phyloP scores from a whole-genome alignment of 1,284 basidiomycete genomes.

The Papiliotrema nemorosa region DNA sequence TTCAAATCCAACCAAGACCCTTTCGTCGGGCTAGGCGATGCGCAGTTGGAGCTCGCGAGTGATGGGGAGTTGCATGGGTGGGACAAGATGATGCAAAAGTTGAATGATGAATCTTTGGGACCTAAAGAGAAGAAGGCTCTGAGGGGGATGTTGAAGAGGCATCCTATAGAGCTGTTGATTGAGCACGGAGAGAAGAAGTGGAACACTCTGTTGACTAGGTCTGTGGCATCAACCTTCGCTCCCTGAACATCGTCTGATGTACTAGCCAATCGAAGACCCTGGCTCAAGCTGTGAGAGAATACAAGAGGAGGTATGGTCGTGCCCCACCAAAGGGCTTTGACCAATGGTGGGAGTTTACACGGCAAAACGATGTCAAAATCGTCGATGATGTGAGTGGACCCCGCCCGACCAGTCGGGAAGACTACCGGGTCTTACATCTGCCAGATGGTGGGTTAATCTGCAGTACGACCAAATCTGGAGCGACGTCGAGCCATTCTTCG shows the following conservation, averaged over 20 bases:
- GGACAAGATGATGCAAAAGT: not conserved
- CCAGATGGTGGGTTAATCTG: not conserved
- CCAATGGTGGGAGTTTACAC: constrained; percentile 43
- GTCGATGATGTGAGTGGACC: constrained; percentile 45
- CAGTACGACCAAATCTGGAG: constrained; percentile 48
- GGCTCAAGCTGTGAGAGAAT: constrained; percentile 47
- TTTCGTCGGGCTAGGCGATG: too few relatives aligned
- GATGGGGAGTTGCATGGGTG: not conserved
- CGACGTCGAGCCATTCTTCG: constrained; percentile 43
- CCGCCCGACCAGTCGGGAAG: too few relatives aligned
- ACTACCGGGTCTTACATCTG: too few relatives aligned
- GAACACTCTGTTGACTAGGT: constrained; percentile 30
- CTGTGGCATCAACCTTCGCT: constrained; percentile 16
- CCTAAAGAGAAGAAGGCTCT: not conserved
- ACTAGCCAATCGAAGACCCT: constrained; percentile 45
- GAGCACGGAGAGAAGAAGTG: constrained; percentile 31
- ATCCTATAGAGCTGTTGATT: constrained; percentile 42
- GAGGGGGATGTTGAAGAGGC: constrained; percentile 5
- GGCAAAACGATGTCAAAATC: constrained; percentile 45
- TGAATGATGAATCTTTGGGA: not conserved
- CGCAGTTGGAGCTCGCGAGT: not conserved
- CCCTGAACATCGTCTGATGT: not conserved
- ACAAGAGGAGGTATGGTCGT: constrained; percentile 45
- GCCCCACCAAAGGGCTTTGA: constrained; percentile 52
- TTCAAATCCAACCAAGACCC: too few relatives aligned